Conservation (phyloP, 2,329 filamentous ascomycete species). For the Raffaelea ambrosiae region DNA sequence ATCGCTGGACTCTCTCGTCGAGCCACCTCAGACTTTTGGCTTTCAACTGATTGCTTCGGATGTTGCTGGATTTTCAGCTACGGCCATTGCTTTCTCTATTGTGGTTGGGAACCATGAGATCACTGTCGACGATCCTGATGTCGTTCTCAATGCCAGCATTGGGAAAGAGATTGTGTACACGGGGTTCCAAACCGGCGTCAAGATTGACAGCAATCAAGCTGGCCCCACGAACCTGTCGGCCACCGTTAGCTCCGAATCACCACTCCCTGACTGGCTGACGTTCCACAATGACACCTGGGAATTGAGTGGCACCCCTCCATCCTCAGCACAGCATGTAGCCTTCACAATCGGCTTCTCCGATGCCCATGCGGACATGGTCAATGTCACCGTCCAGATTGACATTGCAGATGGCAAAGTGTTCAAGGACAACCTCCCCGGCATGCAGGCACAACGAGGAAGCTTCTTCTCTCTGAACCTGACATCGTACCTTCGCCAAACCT, state of each 20-base stretch:
- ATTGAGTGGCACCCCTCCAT: slow-evolving; percentile 56
- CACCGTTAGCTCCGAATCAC: slow-evolving; percentile 43
- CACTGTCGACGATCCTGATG: slow-evolving; percentile 47
- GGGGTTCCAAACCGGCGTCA: slow-evolving; percentile 41
- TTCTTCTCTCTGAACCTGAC: slow-evolving; percentile 33
- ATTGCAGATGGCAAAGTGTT: slow-evolving; percentile 27
- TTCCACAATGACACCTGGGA: slow-evolving; percentile 54
- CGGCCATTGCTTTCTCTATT: slow-evolving; percentile 59
- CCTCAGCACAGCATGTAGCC: slow-evolving; percentile 49
- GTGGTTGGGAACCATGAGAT: slow-evolving; percentile 64
- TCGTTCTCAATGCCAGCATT: slow-evolving; percentile 48
- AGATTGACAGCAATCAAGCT: slow-evolving; percentile 47
- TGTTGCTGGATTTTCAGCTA: slow-evolving; percentile 65
- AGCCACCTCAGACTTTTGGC: slow-evolving; percentile 63
- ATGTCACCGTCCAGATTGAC: slow-evolving; percentile 37
- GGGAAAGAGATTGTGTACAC: slow-evolving; percentile 44
- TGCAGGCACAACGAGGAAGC: slow-evolving; percentile 32
- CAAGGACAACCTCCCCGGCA: slow-evolving; percentile 26
- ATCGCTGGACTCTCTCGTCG: slow-evolving; percentile 49
- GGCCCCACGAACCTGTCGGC: slow-evolving; percentile 21
- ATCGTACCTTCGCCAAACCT: slow-evolving; percentile 30
- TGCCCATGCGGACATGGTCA: slow-evolving; percentile 49
- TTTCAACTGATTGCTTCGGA: slow-evolving; percentile 72
- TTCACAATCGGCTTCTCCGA: slow-evolving; percentile 54
- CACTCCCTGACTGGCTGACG: slow-evolving; percentile 58